A percentile compares a stretch with the other conserved stretches of the same genome.
phyloP scores from a whole-genome alignment of 768 basidiomycete genomes.

The Pleurotus ostreatus region DNA sequence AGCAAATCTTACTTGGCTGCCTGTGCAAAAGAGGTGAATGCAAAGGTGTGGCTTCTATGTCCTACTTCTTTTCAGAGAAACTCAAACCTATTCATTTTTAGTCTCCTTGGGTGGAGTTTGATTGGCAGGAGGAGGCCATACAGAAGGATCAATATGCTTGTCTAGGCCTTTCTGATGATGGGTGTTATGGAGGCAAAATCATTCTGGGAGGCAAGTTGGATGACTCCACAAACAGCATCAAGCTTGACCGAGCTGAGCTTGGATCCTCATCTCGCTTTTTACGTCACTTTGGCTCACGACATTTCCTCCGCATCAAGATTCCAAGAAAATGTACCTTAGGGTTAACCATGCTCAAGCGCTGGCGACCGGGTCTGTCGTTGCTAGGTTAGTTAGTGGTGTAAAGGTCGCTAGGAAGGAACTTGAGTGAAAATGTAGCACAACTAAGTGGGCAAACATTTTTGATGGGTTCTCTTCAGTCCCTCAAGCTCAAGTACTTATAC shows the following conservation, averaged over 20 bases:
- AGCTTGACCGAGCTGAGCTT: conserved; percentile 44
- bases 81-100: conserved; percentile 17
- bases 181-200: conserved; percentile 62
- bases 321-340: conserved; percentile 25
- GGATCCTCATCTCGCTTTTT: conserved; percentile 54
- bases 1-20: conserved; percentile 15
- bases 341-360: no score
- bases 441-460: no score
- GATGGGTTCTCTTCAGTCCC: no score
- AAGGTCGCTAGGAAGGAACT: no score
- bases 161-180: conserved; percentile 36
- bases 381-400: no score
- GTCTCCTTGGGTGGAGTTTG: conserved; percentile 63
- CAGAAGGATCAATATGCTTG: conserved; percentile 26
- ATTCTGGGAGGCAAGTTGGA: conserved; percentile 43
- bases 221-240: conserved; percentile 19
- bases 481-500: no score
- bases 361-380: no score
- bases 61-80: not conserved
- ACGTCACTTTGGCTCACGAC: conserved; percentile 61
- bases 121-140: conserved; percentile 46
- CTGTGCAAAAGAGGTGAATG: conserved; percentile 33
- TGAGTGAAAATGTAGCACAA: no score
- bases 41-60: conserved; percentile 20
- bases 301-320: conserved; percentile 49